A percentile compares a stretch with the other conserved stretches of the same genome.
Evolutionary conservation across 371 early-diverging fungal species (phyloP).

Genomic region (Syncephalastrum monosporum): DNA sequence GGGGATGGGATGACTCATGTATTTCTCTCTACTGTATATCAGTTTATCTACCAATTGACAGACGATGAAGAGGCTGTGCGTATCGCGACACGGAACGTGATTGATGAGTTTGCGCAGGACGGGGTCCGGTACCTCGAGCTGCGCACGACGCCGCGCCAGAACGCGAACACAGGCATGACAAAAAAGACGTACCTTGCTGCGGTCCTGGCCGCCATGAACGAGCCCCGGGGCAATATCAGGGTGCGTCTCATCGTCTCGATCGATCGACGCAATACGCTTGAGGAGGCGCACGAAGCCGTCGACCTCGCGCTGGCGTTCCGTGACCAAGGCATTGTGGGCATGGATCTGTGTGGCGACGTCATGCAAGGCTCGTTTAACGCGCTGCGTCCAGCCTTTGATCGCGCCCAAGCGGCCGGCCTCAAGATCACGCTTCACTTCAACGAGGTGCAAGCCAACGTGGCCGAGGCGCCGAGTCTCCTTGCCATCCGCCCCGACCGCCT

Average conservation of each 20-base stretch:
- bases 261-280: slow-evolving; percentile 54
- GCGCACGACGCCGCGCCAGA: slow-evolving; percentile 57
- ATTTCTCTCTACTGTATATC: too few relatives aligned
- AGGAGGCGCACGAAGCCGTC: slow-evolving; percentile 55
- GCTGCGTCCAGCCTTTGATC: slow-evolving; percentile 49
- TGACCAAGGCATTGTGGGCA: slow-evolving; percentile 51
- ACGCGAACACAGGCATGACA: slow-evolving; percentile 53
- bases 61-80: slow-evolving; percentile 45
- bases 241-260: slow-evolving; percentile 55
- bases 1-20: too few relatives aligned
- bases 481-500: slow-evolving; percentile 50
- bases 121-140: slow-evolving; percentile 63
- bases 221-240: slow-evolving; percentile 35
- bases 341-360: slow-evolving; percentile 69
- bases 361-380: slow-evolving; percentile 40
- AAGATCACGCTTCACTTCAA: slow-evolving; percentile 61
- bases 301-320: slow-evolving; percentile 51
- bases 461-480: slow-evolving; percentile 44
- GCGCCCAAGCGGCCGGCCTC: slow-evolving; percentile 49
- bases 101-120: slow-evolving; percentile 55
- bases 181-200: slow-evolving; percentile 54
- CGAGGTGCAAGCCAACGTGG: slow-evolving; percentile 46
- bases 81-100: slow-evolving; percentile 41
- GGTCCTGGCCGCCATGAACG: slow-evolving; percentile 37
- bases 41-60: slow-evolving; percentile 56